Base-by-base conservation (phyloP, 495 filamentous ascomycete genomes). In the Aspergillus incahuasiensis region DNA sequence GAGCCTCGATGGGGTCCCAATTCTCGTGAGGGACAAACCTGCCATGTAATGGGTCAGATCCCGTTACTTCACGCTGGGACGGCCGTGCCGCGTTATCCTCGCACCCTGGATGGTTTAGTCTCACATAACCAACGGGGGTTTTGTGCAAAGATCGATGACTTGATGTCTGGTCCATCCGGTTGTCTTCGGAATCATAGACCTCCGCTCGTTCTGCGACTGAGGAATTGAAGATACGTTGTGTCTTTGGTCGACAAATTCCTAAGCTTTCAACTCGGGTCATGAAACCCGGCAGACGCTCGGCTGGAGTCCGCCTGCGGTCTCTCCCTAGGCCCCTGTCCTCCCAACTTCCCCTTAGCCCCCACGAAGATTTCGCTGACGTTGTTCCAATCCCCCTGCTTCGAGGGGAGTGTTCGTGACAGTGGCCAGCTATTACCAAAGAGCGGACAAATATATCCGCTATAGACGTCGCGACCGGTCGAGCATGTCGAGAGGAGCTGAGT, bases 361-460 rank as follows among this genome's bases (percentile, higher is more conserved):
- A 50, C 16, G 68, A 41, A 18, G 55, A 1, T 1, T 48, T 63
- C 34, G 58, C 53, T 1, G 65, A 40, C 16, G 70, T 42, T 32
- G 68, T 73, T 16, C 65, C 65, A 25, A 74, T 16, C n/a, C 60
- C 56, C 54, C 69, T 67, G 42, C 55, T 54, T 44, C 61, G 59
- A 54, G 69, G 72, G 32, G 75, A 71, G 63, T 88, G 85, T 21
- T 80, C 73, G 57, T 70, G 71, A 61, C 86, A 89, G 50, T 79
- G 75, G 44, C 84, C 77, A 45, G 85, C 88, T 57, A 79, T 71
- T 52, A 84, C 82, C 53, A 90, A 69, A 41, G 85, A 84, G 59
- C 76, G 70, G 56, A 90, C 80, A 67, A 91, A 90, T 55, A 74
- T 51, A 59, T 78, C 74, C 58, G 74, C 74, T 70, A 76, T 64